phyloP scores from a whole-genome alignment of 2,329 filamentous ascomycete genomes.

The Sclerotinia spermophila region DNA sequence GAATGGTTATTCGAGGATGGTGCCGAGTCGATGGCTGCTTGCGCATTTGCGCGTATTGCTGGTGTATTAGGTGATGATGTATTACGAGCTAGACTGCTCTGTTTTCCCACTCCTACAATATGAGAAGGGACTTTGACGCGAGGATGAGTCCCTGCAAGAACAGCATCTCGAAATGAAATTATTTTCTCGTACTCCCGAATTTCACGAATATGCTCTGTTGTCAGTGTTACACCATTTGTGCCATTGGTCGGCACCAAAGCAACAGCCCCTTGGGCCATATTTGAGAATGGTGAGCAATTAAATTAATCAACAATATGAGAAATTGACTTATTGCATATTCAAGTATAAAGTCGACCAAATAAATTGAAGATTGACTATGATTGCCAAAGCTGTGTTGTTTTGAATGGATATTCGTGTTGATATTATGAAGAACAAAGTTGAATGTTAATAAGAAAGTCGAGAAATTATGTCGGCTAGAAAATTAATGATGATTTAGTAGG shows the following conservation, averaged over 20 bases:
- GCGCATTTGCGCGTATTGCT: conserved; percentile 28
- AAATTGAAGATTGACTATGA: neutral
- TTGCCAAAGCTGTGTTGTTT: conserved; percentile 9
- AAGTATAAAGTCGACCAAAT: conserved; percentile 6
- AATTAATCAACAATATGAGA: conserved; percentile 22
- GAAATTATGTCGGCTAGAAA: conserved; percentile 17
- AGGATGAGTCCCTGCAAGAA: conserved; percentile 73
- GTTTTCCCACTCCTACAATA: conserved; percentile 37
- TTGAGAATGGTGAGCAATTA: conserved; percentile 25
- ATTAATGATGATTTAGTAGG: neutral
- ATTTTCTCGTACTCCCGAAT: conserved; percentile 75
- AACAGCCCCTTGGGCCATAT: conserved; percentile 40
- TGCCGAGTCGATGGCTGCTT: conserved; percentile 27
- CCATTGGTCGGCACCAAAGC: conserved; percentile 34
- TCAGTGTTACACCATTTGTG: conserved; percentile 36
- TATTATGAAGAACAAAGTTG: neutral
- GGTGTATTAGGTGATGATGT: conserved; percentile 28
- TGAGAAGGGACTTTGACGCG: conserved; percentile 54
- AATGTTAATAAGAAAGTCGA: neutral
- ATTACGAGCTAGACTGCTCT: conserved; percentile 26
- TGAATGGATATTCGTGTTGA: conserved; percentile 4
- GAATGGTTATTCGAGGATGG: conserved; percentile 28
- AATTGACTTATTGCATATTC: conserved; percentile 9
- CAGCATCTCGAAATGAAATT: conserved; percentile 72
- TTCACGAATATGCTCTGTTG: conserved; percentile 52